Conservation (phyloP, 148 eudicot genomes). For the Nyssa sinensis region DNA sequence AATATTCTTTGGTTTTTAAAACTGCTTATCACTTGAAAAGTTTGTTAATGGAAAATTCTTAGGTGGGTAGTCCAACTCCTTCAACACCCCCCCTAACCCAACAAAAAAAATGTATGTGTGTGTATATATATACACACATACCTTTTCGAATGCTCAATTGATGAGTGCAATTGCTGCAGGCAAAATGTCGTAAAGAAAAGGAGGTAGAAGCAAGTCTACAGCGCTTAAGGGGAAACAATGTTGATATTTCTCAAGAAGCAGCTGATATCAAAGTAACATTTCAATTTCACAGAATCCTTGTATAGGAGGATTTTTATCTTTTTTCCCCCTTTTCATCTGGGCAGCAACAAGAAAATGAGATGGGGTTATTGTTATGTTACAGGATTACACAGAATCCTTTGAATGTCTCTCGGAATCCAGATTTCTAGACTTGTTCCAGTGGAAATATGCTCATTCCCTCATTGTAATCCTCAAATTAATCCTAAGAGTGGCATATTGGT, state of each 20-base stretch:
- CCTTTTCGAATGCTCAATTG: too few relatives aligned
- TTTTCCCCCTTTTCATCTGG: too few relatives aligned
- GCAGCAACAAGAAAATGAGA: neutral
- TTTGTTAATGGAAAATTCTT: too few relatives aligned
- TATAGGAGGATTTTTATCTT: neutral
- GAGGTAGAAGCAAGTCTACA: conserved; percentile 37
- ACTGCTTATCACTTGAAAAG: too few relatives aligned
- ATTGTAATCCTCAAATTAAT: conserved; percentile 28
- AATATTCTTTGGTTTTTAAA: too few relatives aligned
- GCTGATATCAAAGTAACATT: conserved; percentile 56
- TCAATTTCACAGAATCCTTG: neutral
- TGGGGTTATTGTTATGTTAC: conserved; percentile 8
- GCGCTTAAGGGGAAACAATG: conserved; percentile 51
- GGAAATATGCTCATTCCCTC: conserved; percentile 51
- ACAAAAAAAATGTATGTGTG: too few relatives aligned
- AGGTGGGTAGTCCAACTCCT: too few relatives aligned
- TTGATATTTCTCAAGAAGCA: conserved; percentile 55
- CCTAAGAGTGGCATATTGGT: neutral
- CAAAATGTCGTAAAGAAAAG: conserved; percentile 46
- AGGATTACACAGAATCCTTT: conserved; percentile 44
- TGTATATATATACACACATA: too few relatives aligned
- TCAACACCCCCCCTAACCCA: too few relatives aligned
- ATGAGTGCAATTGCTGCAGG: conserved; percentile 32
- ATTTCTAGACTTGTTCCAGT: conserved; percentile 42
- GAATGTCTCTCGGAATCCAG: conserved; percentile 31